Evolutionary conservation across 352 stramenopile species (phyloP).

Genomic region (Phytophthora aleatoria): DNA sequence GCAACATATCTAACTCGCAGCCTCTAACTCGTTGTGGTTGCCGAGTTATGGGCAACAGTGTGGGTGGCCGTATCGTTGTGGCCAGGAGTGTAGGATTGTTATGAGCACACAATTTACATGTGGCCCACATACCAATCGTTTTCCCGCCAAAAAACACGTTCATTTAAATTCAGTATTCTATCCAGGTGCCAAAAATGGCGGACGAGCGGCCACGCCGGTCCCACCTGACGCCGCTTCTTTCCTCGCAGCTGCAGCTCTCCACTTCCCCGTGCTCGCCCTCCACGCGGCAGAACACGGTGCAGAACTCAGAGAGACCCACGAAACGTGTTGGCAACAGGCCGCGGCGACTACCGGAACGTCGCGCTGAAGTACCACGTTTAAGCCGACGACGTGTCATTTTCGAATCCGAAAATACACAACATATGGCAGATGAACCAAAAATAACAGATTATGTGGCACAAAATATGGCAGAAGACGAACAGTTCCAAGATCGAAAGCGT

Average conservation of each 20-base stretch:
- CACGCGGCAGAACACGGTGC: conserved; percentile 6
- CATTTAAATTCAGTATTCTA: too few relatives aligned
- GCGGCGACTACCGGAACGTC: not conserved
- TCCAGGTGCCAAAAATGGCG: too few relatives aligned
- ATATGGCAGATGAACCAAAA: conserved; percentile 1
- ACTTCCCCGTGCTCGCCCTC: conserved; percentile 10
- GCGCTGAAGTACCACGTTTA: not conserved
- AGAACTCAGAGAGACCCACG: conserved; percentile 8
- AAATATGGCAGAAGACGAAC: conserved; percentile 1
- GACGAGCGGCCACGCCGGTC: not conserved
- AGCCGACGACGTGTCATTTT: conserved; percentile 29
- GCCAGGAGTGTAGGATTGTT: too few relatives aligned
- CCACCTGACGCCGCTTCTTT: conserved; percentile 27
- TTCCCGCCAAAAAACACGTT: too few relatives aligned
- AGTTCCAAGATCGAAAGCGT: conserved; percentile 27
- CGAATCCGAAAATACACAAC: conserved; percentile 4
- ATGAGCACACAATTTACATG: too few relatives aligned
- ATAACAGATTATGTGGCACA: not conserved
- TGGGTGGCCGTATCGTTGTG: too few relatives aligned
- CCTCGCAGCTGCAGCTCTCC: conserved; percentile 25
- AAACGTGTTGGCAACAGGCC: conserved; percentile 8
- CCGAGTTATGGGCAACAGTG: too few relatives aligned
- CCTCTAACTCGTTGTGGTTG: too few relatives aligned
- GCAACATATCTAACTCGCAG: too few relatives aligned
- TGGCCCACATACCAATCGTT: too few relatives aligned